These are phyloP conservation scores for Amauroascus niger DNA, from an alignment of 2,329 filamentous ascomycete species.

Conservation along the genomic window DNA sequence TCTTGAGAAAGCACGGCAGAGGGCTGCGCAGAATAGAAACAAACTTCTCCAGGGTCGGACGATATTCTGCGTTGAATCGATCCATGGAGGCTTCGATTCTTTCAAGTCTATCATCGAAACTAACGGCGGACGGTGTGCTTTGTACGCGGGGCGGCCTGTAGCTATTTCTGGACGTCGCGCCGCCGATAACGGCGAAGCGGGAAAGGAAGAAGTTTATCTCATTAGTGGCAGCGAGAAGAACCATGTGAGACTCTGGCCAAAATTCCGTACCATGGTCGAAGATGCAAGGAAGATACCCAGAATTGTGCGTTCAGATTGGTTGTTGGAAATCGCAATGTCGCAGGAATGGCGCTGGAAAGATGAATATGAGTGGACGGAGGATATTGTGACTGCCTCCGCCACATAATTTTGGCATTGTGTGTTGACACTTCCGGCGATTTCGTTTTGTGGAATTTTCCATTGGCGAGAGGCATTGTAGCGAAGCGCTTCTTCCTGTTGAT, in stretches of 20 bases:
- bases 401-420: conserved; percentile 16
- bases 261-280: conserved; percentile 68
- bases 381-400: conserved; percentile 21
- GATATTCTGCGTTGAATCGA: conserved; percentile 73
- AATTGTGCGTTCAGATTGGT: conserved; percentile 79
- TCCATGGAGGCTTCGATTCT: conserved; percentile 71
- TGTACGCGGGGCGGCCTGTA: conserved; percentile 65
- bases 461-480: neutral
- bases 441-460: neutral
- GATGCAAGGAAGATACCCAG: conserved; percentile 69
- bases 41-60: conserved; percentile 64
- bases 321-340: conserved; percentile 79
- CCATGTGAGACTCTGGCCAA: conserved; percentile 67
- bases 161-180: conserved; percentile 50
- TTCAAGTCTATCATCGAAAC: conserved; percentile 78
- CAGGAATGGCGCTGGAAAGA: conserved; percentile 65
- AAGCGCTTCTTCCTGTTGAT: neutral
- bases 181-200: conserved; percentile 44
- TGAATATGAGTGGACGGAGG: conserved; percentile 44
- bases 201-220: conserved; percentile 66
- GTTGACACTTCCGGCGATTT: too few species aligned
- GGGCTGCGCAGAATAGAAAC: conserved; percentile 67
- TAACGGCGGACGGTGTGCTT: conserved; percentile 74
- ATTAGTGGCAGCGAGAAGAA: conserved; percentile 58
- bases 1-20: conserved; percentile 56